A percentile compares a stretch with the other conserved stretches of the same genome.
Conservation (phyloP, 768 basidiomycete genomes). For the Mycena rebaudengoi region DNA sequence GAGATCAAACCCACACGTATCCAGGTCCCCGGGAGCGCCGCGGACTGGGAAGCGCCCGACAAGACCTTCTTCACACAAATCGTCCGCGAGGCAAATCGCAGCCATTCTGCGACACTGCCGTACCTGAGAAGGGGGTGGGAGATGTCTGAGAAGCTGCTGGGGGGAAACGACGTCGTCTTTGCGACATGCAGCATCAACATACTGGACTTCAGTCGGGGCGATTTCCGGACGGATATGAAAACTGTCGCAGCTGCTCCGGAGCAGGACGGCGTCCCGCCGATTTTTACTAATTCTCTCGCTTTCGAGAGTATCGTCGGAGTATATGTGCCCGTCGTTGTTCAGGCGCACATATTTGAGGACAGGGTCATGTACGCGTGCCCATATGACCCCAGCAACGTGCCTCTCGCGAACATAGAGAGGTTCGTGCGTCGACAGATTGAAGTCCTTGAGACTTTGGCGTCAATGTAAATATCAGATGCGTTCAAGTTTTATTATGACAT, state of each 20-base stretch:
- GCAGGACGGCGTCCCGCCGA: neutral
- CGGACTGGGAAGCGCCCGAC: no score
- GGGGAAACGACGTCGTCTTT: neutral
- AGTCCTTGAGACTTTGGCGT: no score
- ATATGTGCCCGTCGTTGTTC: neutral
- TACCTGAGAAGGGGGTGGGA: neutral
- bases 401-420: neutral
- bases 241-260: no score
- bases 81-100: neutral
- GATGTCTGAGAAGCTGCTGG: constrained; percentile 1
- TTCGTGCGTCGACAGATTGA: constrained; percentile 4
- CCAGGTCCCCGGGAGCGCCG: no score
- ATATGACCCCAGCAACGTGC: constrained; percentile 1
- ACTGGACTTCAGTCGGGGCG: neutral
- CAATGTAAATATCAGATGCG: no score
- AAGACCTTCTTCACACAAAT: neutral
- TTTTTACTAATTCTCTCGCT: neutral
- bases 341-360: neutral
- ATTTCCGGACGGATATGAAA: neutral
- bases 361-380: neutral
- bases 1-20: neutral
- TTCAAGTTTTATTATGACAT: no score
- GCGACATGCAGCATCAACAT: neutral
- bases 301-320: neutral
- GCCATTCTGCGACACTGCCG: neutral